phyloP scores from a whole-genome alignment of 257 asterid species.

The Solanum chmielewskii region DNA sequence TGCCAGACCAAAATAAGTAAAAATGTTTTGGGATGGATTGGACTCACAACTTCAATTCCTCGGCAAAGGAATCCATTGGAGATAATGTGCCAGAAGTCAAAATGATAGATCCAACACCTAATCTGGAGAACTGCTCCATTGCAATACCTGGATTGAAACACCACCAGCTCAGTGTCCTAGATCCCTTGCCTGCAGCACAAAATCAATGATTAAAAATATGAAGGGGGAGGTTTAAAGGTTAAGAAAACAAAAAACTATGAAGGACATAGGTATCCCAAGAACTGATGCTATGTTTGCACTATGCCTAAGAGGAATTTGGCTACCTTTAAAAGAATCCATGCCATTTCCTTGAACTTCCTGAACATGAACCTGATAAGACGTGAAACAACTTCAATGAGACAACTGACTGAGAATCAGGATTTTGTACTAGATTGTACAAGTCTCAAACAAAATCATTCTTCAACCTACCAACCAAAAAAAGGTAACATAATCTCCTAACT shows the following conservation, averaged over 20 bases:
- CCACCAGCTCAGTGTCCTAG: conserved; percentile 98
- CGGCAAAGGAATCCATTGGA: conserved; percentile 97
- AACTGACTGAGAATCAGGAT: neutral
- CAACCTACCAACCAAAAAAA: neutral
- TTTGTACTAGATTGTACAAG: neutral
- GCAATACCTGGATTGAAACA: conserved; percentile 98
- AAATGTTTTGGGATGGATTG: neutral
- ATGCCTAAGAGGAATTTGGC: neutral
- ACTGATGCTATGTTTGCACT: neutral
- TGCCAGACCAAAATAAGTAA: neutral
- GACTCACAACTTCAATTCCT: conserved; percentile 82
- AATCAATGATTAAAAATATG: neutral
- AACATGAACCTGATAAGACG: conserved; percentile 61
- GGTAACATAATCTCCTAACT: conserved; percentile 18
- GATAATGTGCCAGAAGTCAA: conserved; percentile 98
- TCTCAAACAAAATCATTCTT: neutral
- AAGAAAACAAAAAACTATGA: neutral
- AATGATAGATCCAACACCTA: conserved; percentile 81
- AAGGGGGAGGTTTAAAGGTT: neutral
- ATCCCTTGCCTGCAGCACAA: conserved; percentile 40
- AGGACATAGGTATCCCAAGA: neutral
- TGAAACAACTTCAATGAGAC: conserved; percentile 9
- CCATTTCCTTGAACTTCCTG: conserved; percentile 65
- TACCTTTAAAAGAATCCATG: conserved; percentile 62
- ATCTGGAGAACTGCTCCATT: conserved; percentile 78